Percentiles rank a stretch among this genome's conserved stretches.
Evolutionary conservation across 257 asterid genomes (phyloP).

Genomic region (Anisodus tanguticus): DNA sequence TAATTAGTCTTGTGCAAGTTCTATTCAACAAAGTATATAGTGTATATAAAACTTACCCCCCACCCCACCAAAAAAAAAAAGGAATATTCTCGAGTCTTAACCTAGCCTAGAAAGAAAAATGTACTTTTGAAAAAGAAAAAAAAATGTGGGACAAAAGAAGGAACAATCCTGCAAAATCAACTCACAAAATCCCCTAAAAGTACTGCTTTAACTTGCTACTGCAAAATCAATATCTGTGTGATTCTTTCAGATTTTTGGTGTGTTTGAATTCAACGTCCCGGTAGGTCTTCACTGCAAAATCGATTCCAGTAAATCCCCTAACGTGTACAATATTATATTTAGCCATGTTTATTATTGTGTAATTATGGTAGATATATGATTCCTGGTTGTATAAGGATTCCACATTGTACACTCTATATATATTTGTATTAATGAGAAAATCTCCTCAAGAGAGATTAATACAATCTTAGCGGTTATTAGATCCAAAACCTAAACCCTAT

Average conservation of each 20-base stretch:
- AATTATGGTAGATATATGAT: no score
- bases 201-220: neutral
- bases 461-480: no score
- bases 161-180: neutral
- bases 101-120: neutral
- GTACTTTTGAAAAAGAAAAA: neutral
- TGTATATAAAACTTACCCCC: neutral
- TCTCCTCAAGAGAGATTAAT: no score
- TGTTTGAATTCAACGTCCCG: neutral
- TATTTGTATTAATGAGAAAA: no score
- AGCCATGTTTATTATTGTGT: no score
- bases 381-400: no score
- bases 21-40: neutral
- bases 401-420: no score
- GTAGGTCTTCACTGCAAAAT: neutral
- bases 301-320: neutral
- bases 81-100: neutral
- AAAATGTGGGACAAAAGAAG: neutral
- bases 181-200: slow-evolving; percentile 6
- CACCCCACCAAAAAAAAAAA: neutral
- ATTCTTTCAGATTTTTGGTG: neutral
- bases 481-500: no score
- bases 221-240: neutral
- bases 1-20: neutral
- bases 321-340: no score